A percentile compares a stretch with the other conserved stretches of the same genome.
phyloP scores from a whole-genome alignment of 177 flowering plant genomes.

The Tripterygium wilfordii region DNA sequence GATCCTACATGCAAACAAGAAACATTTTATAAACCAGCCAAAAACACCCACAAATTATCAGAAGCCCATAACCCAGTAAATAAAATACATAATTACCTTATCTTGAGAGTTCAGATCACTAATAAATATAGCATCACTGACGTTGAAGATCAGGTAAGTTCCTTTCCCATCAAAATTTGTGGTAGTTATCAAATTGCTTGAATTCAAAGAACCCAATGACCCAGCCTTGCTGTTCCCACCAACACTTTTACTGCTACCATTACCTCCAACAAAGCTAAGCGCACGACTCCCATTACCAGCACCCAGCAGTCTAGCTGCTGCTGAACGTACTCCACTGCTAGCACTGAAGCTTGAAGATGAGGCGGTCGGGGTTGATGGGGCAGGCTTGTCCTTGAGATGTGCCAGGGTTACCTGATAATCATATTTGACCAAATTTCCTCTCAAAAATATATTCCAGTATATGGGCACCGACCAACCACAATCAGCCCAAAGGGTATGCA shows the following conservation, averaged over 20 bases:
- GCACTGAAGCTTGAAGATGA: slow-evolving; percentile 50
- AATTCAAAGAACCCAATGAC: slow-evolving; percentile 51
- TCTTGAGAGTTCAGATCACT: slow-evolving; percentile 91
- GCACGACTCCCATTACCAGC: slow-evolving; percentile 81
- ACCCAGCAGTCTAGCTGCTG: slow-evolving; percentile 80
- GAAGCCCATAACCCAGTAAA: not conserved
- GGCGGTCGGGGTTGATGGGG: slow-evolving; percentile 45
- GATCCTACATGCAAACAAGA: slow-evolving; percentile 62
- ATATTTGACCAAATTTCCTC: slow-evolving; percentile 2
- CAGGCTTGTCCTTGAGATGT: slow-evolving; percentile 79
- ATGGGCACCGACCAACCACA: too few species aligned
- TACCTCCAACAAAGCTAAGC: slow-evolving; percentile 86
- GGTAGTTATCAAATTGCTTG: slow-evolving; percentile 31
- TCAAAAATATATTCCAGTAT: not conserved
- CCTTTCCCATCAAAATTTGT: slow-evolving; percentile 95
- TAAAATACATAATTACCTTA: slow-evolving; percentile 49
- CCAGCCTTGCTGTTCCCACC: slow-evolving; percentile 52
- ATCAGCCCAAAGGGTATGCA: too few species aligned
- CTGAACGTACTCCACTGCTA: slow-evolving; percentile 68
- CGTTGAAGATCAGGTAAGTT: slow-evolving; percentile 85
- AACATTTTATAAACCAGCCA: slow-evolving; percentile 6
- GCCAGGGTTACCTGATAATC: slow-evolving; percentile 70
- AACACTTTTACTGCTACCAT: slow-evolving; percentile 62
- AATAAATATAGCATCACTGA: slow-evolving; percentile 82
- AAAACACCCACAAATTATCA: not conserved